Conservation (phyloP, 768 basidiomycete genomes). For the Hypholoma fasciculare region DNA sequence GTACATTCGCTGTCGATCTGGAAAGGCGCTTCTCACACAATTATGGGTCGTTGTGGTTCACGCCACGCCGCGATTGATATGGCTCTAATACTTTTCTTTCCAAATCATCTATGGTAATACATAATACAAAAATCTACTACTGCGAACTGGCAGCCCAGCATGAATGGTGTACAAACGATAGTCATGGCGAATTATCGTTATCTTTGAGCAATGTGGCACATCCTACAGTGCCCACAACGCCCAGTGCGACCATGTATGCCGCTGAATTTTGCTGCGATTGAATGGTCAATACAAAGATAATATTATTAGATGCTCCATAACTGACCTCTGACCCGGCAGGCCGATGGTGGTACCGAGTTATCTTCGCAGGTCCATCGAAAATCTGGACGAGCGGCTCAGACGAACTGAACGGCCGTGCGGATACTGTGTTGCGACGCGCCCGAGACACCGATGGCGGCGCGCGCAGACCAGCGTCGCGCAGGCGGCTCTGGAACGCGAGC, state of each 20-base stretch:
- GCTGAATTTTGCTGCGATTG: constrained; percentile 1
- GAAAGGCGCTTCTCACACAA: constrained; percentile 28
- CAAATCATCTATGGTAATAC: neutral
- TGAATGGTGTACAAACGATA: neutral
- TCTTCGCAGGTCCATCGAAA: constrained; percentile 49
- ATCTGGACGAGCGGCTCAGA: constrained; percentile 34
- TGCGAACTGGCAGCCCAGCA: neutral
- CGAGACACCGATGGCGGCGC: constrained; percentile 19
- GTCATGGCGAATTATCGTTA: constrained; percentile 6
- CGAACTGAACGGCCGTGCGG: constrained; percentile 17
- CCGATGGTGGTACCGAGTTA: constrained; percentile 27
- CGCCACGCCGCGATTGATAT: constrained; percentile 28
- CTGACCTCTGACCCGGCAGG: constrained; percentile 19
- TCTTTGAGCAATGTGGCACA: constrained; percentile 18
- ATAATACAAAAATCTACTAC: neutral
- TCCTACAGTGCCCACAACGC: constrained; percentile 18
- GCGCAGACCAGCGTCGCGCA: constrained; percentile 18
- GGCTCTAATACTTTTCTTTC: neutral
- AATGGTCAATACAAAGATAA: neutral
- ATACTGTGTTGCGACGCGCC: constrained; percentile 15
- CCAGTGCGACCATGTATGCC: constrained; percentile 14
- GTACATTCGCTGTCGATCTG: constrained; percentile 22
- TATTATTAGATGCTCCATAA: neutral
- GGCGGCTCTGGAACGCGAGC: constrained; percentile 21
- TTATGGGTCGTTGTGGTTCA: constrained; percentile 37